Percentiles rank a stretch among this genome's conserved stretches.
These are phyloP conservation scores for Diaporthe eres DNA, from an alignment of 2,329 filamentous ascomycete genomes.

Conservation along the genomic window DNA sequence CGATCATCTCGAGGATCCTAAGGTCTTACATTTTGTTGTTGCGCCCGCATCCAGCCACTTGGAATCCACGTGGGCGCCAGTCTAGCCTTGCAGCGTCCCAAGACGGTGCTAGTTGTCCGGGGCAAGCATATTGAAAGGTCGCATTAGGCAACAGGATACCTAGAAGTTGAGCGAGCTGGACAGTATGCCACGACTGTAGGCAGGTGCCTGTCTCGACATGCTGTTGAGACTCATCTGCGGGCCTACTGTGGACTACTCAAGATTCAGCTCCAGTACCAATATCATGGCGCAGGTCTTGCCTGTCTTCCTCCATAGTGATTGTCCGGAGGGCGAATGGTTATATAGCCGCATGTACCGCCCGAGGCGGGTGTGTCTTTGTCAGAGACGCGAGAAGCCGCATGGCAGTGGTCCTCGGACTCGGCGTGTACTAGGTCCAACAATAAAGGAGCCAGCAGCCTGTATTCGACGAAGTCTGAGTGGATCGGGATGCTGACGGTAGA, in stretches of 20 bases:
- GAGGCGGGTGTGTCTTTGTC: background rate
- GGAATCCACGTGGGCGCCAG: conserved; percentile 17
- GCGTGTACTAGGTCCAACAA: background rate
- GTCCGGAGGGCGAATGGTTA: background rate
- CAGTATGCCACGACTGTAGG: background rate
- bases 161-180: background rate
- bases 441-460: background rate
- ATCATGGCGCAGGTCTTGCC: background rate
- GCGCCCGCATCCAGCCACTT: conserved; percentile 9
- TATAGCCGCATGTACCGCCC: background rate
- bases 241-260: background rate
- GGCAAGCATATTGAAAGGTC: conserved; percentile 20
- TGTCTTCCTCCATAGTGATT: background rate
- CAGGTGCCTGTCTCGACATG: background rate
- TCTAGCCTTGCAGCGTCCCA: conserved; percentile 14
- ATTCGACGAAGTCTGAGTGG: background rate
- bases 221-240: background rate
- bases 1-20: conserved; percentile 1
- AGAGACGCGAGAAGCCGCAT: background rate
- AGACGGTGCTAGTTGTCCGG: background rate
- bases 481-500: conserved; percentile 2
- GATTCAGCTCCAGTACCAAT: background rate
- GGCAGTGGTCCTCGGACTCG: background rate
- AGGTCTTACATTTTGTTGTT: conserved; percentile 8
- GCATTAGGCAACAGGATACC: conserved; percentile 24